Conservation (phyloP, 2,329 filamentous ascomycete species). For the Stagonosporopsis chrysanthemi region DNA sequence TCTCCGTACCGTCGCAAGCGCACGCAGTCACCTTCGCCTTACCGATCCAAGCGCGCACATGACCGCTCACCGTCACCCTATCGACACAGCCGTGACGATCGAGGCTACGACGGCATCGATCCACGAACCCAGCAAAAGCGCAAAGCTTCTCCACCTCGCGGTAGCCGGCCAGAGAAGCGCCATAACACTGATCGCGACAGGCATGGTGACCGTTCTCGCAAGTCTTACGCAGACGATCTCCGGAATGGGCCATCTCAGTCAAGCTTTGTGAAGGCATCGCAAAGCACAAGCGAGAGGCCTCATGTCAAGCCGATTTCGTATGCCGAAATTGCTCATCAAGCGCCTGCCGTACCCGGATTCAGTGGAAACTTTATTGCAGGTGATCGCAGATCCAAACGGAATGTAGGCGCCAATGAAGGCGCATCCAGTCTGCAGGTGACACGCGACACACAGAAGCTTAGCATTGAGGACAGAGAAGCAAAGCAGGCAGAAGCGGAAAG, state of each 20-base stretch:
- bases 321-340: constrained; percentile 53
- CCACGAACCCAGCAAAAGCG: constrained; percentile 41
- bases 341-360: constrained; percentile 41
- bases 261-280: constrained; percentile 21
- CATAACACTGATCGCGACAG: constrained; percentile 46
- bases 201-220: constrained; percentile 67
- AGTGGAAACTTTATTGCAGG: constrained; percentile 23
- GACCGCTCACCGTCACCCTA: constrained; percentile 42
- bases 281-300: constrained; percentile 21
- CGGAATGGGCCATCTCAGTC: constrained; percentile 14
- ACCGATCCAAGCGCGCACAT: constrained; percentile 30
- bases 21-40: constrained; percentile 39
- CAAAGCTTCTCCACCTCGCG: constrained; percentile 52
- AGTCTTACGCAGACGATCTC: constrained; percentile 62
- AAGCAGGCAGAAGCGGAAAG: neutral
- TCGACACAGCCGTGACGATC: constrained; percentile 33
- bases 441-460: constrained; percentile 16
- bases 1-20: constrained; percentile 40
- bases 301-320: constrained; percentile 39
- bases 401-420: constrained; percentile 6
- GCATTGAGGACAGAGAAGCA: constrained; percentile 5
- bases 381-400: constrained; percentile 11
- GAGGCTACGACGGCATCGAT: constrained; percentile 25
- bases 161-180: constrained; percentile 64
- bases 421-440: constrained; percentile 11